Evolutionary conservation across 352 stramenopile genomes (phyloP).

Genomic region (Pythium pyrilobum): DNA sequence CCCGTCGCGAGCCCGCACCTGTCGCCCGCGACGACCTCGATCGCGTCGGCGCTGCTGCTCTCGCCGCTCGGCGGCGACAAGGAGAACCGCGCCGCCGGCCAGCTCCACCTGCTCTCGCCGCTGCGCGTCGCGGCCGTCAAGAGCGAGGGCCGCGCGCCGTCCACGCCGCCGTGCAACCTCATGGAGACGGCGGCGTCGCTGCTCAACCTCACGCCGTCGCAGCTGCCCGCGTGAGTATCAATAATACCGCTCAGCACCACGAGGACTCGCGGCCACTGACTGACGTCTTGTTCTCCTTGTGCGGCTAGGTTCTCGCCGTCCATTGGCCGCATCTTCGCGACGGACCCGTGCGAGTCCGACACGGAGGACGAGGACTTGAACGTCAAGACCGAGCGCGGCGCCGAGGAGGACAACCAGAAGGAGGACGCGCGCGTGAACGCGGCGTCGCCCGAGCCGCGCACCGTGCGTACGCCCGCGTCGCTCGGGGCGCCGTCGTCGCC

Average conservation of each 20-base stretch:
- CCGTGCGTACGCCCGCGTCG: constrained; percentile 9
- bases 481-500: constrained; percentile 17
- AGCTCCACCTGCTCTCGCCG: constrained; percentile 8
- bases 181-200: constrained; percentile 25
- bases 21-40: constrained; percentile 16
- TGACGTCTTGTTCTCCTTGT: background rate
- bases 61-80: constrained; percentile 16
- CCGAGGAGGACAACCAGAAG: background rate
- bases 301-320: constrained; percentile 15
- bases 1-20: constrained; percentile 8
- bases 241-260: too few species aligned
- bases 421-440: constrained; percentile 6
- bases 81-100: constrained; percentile 8
- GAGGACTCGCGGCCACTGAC: too few species aligned
- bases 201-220: constrained; percentile 25
- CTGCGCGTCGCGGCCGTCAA: constrained; percentile 11
- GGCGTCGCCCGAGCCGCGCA: constrained; percentile 6
- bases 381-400: background rate
- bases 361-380: constrained; percentile 5
- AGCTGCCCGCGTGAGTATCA: constrained; percentile 14
- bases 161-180: constrained; percentile 17
- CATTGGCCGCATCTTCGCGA: constrained; percentile 4
- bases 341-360: constrained; percentile 4
- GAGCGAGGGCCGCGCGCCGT: constrained; percentile 4
- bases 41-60: constrained; percentile 20